These are phyloP conservation scores for Citrullus amarus DNA, from an alignment of 306 rosid genomes.

Conservation along the genomic window DNA sequence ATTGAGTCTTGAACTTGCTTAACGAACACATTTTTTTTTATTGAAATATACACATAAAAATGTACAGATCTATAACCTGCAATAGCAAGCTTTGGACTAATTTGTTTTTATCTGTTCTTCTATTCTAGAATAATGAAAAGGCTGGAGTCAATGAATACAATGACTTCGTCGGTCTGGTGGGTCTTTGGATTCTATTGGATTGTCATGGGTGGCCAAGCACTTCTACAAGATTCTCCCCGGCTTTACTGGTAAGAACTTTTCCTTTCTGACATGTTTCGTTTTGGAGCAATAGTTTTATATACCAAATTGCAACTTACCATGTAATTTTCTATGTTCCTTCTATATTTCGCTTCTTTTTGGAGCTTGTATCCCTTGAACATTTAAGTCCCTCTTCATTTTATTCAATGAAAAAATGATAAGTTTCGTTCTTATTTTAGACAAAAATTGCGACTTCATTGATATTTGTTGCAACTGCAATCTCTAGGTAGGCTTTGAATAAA, in stretches of 20 bases:
- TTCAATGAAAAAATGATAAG: no score
- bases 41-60: neutral
- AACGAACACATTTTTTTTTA: neutral
- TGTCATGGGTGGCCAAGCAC: slow-evolving; percentile 69
- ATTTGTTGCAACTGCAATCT: neutral
- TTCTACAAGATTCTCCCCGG: slow-evolving; percentile 71
- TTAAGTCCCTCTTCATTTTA: no score
- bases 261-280: neutral
- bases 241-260: slow-evolving; percentile 49
- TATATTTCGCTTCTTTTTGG: no score
- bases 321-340: no score
- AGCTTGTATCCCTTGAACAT: no score
- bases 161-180: slow-evolving; percentile 77
- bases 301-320: neutral
- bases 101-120: slow-evolving; percentile 11
- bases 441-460: neutral
- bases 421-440: no score
- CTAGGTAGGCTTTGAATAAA: neutral
- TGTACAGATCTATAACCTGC: neutral
- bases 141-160: slow-evolving; percentile 49
- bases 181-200: slow-evolving; percentile 77
- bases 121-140: slow-evolving; percentile 54
- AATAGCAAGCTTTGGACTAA: neutral
- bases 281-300: neutral
- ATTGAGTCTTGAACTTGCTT: neutral